These are phyloP conservation scores for Xanthoconium separans DNA, from an alignment of 1,284 basidiomycete genomes.

Conservation along the genomic window DNA sequence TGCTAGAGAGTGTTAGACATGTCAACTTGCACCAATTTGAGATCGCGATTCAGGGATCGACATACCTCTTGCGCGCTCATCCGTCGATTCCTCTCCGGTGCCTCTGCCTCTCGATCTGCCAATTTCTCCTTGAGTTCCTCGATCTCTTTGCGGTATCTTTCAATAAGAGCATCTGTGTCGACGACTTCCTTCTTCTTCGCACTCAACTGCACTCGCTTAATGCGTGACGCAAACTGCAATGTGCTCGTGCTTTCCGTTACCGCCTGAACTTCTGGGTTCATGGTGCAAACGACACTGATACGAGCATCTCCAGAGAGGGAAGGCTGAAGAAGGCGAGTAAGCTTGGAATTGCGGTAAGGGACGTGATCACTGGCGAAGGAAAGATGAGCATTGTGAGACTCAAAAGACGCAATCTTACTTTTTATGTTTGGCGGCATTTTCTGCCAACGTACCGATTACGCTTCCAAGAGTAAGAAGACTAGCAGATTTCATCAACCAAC, in stretches of 20 bases:
- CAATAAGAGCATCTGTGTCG: conserved; percentile 89
- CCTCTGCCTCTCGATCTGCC: conserved; percentile 62
- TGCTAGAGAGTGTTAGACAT: conserved; percentile 42
- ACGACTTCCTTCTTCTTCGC: conserved; percentile 93
- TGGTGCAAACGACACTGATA: conserved; percentile 94
- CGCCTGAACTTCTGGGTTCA: conserved; percentile 80
- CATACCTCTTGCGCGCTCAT: conserved; percentile 69
- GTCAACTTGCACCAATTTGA: too few species aligned
- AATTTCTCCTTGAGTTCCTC: conserved; percentile 76
- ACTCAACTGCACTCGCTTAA: conserved; percentile 82
- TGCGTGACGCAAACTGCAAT: conserved; percentile 83
- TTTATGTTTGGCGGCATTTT: conserved; percentile 80
- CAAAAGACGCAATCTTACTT: conserved; percentile 38
- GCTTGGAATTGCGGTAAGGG: conserved; percentile 94
- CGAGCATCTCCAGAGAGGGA: conserved; percentile 93
- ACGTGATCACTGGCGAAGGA: conserved; percentile 69
- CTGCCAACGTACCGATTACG: conserved; percentile 86
- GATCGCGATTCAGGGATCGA: neutral
- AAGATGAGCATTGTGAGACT: conserved; percentile 3
- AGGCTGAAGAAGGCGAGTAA: conserved; percentile 92
- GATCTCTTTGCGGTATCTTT: conserved; percentile 89
- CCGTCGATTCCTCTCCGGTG: conserved; percentile 52
- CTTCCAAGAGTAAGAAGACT: conserved; percentile 87
- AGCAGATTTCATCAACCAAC: neutral
- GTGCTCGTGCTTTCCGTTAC: conserved; percentile 83